These are phyloP conservation scores for Neophaeococcomyces aloes DNA, from an alignment of 2,329 filamentous ascomycete genomes.

Conservation along the genomic window DNA sequence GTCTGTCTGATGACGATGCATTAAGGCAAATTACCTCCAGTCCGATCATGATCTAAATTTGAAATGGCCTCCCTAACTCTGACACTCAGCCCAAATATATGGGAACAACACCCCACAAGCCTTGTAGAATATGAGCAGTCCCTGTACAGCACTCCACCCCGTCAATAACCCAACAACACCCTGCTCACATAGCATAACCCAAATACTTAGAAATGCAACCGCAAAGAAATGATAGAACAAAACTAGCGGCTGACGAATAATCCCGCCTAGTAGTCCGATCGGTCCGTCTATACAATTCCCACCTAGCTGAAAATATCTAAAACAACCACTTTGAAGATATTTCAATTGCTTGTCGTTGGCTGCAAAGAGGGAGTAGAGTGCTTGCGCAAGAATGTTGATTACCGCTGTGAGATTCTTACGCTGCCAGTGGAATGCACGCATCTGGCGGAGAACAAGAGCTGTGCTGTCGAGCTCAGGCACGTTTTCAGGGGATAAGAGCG, in stretches of 20 bases:
- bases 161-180: conserved; percentile 41
- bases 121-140: conserved; percentile 63
- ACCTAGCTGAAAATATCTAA: conserved; percentile 74
- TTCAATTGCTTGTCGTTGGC: conserved; percentile 62
- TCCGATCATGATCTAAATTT: too few relatives aligned
- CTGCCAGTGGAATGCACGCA: conserved; percentile 73
- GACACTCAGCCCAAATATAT: conserved; percentile 61
- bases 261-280: conserved; percentile 67
- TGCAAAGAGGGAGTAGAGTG: conserved; percentile 83
- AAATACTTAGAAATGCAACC: conserved; percentile 81
- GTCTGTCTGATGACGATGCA: too few relatives aligned
- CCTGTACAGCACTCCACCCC: conserved; percentile 55
- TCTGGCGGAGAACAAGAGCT: conserved; percentile 53
- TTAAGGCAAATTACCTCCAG: too few relatives aligned
- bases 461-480: conserved; percentile 62
- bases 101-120: conserved; percentile 75
- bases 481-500: conserved; percentile 58
- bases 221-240: conserved; percentile 91
- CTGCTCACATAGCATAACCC: conserved; percentile 48
- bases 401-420: conserved; percentile 74
- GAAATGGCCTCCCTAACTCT: conserved; percentile 24
- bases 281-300: conserved; percentile 66
- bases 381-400: conserved; percentile 96
- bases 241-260: conserved; percentile 65
- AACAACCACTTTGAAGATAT: conserved; percentile 80